Conservation (phyloP, 164 flowering plant species). For the Liriodendron chinense region DNA sequence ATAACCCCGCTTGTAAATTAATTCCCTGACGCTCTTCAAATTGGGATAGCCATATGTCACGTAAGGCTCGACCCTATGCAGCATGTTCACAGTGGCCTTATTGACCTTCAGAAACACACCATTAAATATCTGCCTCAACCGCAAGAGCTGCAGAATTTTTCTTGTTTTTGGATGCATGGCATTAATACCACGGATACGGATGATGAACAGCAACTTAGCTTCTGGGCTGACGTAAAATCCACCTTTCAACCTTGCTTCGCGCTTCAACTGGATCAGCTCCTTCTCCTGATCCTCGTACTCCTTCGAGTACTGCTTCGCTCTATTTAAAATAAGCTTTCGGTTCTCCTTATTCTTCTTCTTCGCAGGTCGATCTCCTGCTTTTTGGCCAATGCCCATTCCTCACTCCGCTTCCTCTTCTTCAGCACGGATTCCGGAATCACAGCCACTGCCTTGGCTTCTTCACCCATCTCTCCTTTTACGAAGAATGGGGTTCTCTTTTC, state of each 20-base stretch:
- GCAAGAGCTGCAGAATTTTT: slow-evolving; percentile 57
- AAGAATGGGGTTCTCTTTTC: no score
- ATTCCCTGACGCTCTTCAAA: slow-evolving; percentile 47
- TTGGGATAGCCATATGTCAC: slow-evolving; percentile 67
- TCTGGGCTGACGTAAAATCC: slow-evolving; percentile 65
- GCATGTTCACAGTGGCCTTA: slow-evolving; percentile 67
- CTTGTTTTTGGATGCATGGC: slow-evolving; percentile 56
- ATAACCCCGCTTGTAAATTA: slow-evolving; percentile 59
- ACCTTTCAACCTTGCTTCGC: slow-evolving; percentile 44
- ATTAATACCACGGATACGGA: slow-evolving; percentile 64
- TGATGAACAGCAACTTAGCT: slow-evolving; percentile 51
- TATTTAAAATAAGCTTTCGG: slow-evolving; percentile 42
- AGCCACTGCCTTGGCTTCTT: slow-evolving; percentile 28
- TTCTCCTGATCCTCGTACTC: slow-evolving; percentile 44
- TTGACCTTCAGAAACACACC: slow-evolving; percentile 67
- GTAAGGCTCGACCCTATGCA: slow-evolving; percentile 64
- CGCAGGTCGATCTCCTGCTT: slow-evolving; percentile 25
- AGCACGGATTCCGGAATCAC: slow-evolving; percentile 55
- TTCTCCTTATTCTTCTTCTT: slow-evolving; percentile 48
- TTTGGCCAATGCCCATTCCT: slow-evolving; percentile 53
- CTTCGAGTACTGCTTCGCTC: slow-evolving; percentile 46
- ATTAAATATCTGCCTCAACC: slow-evolving; percentile 65
- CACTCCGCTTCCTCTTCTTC: slow-evolving; percentile 55
- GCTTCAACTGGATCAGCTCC: slow-evolving; percentile 33
- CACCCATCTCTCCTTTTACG: slow-evolving; percentile 31